Percentiles rank a stretch among this genome's conserved stretches.
Evolutionary conservation across 1,139 yeast genomes (phyloP).

Genomic region (Suhomyces yuchorum): DNA sequence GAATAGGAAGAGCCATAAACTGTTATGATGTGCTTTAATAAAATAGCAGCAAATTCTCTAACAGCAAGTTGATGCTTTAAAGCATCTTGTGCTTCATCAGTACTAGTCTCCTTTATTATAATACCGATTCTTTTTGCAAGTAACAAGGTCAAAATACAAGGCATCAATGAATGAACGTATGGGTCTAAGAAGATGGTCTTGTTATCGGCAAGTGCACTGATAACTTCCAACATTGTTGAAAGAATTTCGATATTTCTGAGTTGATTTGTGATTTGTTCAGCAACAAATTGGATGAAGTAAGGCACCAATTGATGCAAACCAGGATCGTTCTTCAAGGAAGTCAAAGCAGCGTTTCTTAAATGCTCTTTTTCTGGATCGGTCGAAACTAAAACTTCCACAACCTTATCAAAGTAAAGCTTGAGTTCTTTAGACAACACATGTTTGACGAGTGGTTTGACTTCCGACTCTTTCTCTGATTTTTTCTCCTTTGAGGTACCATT

Average conservation of each 20-base stretch:
- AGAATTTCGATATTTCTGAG: constrained; percentile 71
- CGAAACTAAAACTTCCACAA: constrained; percentile 73
- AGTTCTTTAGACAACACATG: constrained; percentile 94
- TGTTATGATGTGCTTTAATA: constrained; percentile 73
- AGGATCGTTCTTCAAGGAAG: constrained; percentile 85
- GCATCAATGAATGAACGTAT: constrained; percentile 94
- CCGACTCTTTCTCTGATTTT: constrained; percentile 59
- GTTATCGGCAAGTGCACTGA: constrained; percentile 82
- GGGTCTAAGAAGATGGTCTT: constrained; percentile 91
- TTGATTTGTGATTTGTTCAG: constrained; percentile 92
- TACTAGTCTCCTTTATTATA: constrained; percentile 32
- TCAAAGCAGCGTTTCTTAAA: constrained; percentile 76
- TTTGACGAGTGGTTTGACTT: constrained; percentile 91
- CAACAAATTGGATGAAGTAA: constrained; percentile 91
- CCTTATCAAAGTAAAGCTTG: constrained; percentile 90
- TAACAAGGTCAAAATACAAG: constrained; percentile 85
- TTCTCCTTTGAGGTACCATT: constrained; percentile 25
- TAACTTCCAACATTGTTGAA: constrained; percentile 88
- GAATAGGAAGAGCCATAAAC: constrained; percentile 86
- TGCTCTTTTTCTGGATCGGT: constrained; percentile 60
- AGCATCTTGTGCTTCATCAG: constrained; percentile 29
- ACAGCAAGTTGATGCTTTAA: constrained; percentile 58
- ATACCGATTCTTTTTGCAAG: constrained; percentile 90
- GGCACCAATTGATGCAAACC: constrained; percentile 97
- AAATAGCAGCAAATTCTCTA: constrained; percentile 85